Conservation (phyloP, 1,284 basidiomycete species). For the Leccinum cinnamomeum region DNA sequence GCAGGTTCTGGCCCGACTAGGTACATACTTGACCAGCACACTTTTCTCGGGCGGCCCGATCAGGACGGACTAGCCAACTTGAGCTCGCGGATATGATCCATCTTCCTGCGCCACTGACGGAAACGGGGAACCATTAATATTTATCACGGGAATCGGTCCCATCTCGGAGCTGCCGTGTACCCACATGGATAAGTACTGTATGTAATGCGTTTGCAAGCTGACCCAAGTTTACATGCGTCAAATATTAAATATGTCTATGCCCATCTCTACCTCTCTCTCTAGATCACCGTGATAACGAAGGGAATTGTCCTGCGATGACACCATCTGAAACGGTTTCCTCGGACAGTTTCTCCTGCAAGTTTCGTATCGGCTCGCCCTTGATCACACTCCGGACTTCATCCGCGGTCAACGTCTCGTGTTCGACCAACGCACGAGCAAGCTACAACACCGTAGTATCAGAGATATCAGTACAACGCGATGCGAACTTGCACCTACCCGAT, state of each 20-base stretch:
- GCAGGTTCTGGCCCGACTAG: too few relatives aligned
- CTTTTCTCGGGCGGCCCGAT: not conserved
- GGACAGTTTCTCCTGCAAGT: conserved; percentile 60
- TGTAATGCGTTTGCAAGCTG: not conserved
- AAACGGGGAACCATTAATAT: not conserved
- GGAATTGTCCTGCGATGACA: not conserved
- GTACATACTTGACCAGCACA: too few relatives aligned
- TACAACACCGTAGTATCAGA: conserved; percentile 30
- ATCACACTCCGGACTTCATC: conserved; percentile 87
- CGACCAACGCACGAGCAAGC: conserved; percentile 86
- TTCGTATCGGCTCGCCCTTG: conserved; percentile 74
- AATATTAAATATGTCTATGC: conserved; percentile 4
- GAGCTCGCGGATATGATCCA: not conserved
- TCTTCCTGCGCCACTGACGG: not conserved
- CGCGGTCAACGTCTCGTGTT: conserved; percentile 89
- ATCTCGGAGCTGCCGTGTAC: not conserved
- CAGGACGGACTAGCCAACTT: not conserved
- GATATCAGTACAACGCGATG: conserved; percentile 1
- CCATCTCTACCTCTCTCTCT: not conserved
- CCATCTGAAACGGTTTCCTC: conserved; percentile 43
- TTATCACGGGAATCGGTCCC: not conserved
- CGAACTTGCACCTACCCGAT: conserved; percentile 56
- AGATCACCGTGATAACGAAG: not conserved
- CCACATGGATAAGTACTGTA: not conserved
- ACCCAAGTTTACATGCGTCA: conserved; percentile 1